Conservation (phyloP, 2,329 filamentous ascomycete species). For the Cryphonectria nitschkei region DNA sequence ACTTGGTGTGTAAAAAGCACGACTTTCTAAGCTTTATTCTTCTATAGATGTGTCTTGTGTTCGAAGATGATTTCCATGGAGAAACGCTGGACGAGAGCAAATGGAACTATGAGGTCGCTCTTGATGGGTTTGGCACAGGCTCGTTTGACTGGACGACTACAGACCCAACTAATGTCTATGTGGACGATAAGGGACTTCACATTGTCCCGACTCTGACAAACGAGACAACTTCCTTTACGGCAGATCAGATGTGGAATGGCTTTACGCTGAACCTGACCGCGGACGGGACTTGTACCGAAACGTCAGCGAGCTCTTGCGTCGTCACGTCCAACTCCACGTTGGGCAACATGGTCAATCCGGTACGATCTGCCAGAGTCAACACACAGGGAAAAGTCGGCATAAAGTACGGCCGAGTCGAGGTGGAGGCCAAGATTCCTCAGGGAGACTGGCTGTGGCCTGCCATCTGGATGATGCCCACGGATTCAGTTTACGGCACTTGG, state of each 20-base stretch:
- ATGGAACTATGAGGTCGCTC: conserved; percentile 28
- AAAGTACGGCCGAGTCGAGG: conserved; percentile 55
- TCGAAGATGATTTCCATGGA: conserved; percentile 51
- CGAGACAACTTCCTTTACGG: conserved; percentile 43
- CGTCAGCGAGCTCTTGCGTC: conserved; percentile 40
- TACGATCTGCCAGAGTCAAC: conserved; percentile 52
- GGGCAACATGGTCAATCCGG: conserved; percentile 52
- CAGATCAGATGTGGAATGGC: conserved; percentile 43
- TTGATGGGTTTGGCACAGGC: conserved; percentile 51
- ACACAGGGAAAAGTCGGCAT: conserved; percentile 52
- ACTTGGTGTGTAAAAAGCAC: not conserved
- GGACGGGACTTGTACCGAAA: conserved; percentile 47
- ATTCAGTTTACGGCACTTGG: conserved; percentile 53
- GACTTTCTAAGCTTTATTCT: conserved; percentile 4
- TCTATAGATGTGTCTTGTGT: conserved; percentile 46
- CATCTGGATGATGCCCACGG: conserved; percentile 55
- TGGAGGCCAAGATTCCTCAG: conserved; percentile 54
- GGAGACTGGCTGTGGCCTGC: conserved; percentile 60
- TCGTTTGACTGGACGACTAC: conserved; percentile 59
- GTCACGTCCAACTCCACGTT: conserved; percentile 47
- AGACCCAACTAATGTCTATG: conserved; percentile 51
- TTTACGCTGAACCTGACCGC: conserved; percentile 50
- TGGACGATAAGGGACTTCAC: conserved; percentile 53
- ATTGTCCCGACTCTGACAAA: conserved; percentile 58
- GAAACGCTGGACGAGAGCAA: conserved; percentile 21